A percentile compares a stretch with the other conserved stretches of the same genome.
Conservation (phyloP, 345 rosid genomes). For the Citrus maxima region DNA sequence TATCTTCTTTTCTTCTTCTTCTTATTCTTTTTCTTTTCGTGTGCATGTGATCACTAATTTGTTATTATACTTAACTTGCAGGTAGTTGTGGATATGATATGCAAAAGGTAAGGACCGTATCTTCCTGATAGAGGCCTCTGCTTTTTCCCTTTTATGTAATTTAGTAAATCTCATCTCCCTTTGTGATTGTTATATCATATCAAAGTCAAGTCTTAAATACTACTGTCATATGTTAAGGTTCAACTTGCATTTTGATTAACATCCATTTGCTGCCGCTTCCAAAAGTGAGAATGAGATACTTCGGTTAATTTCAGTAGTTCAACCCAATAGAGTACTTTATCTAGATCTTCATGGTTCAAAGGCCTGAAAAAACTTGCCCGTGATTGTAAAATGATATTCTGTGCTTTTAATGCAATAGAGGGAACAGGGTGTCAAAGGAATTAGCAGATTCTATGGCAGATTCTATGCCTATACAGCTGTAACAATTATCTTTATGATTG, state of each 20-base stretch:
- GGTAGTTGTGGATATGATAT: constrained; percentile 50
- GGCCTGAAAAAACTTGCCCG: too few species aligned
- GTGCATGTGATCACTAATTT: constrained; percentile 18
- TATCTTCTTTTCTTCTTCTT: background rate
- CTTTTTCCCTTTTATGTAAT: background rate
- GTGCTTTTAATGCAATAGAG: background rate
- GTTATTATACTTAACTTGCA: constrained; percentile 28
- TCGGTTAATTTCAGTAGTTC: too few species aligned
- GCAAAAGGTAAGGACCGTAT: constrained; percentile 37
- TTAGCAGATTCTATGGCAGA: too few species aligned
- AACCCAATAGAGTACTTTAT: too few species aligned
- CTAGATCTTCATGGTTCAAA: too few species aligned
- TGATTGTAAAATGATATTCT: background rate
- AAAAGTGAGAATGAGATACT: too few species aligned
- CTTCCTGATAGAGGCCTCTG: background rate
- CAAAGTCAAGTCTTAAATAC: background rate
- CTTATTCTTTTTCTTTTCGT: background rate
- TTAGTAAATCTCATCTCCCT: background rate
- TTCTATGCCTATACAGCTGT: too few species aligned
- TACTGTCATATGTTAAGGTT: background rate
- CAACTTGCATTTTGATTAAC: background rate
- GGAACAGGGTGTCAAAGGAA: too few species aligned
- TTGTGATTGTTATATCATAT: background rate
- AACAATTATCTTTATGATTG: too few species aligned
- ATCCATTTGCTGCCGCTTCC: too few species aligned